Conservation (phyloP, 2,329 filamentous ascomycete genomes). For the Colletotrichum tanaceti region DNA sequence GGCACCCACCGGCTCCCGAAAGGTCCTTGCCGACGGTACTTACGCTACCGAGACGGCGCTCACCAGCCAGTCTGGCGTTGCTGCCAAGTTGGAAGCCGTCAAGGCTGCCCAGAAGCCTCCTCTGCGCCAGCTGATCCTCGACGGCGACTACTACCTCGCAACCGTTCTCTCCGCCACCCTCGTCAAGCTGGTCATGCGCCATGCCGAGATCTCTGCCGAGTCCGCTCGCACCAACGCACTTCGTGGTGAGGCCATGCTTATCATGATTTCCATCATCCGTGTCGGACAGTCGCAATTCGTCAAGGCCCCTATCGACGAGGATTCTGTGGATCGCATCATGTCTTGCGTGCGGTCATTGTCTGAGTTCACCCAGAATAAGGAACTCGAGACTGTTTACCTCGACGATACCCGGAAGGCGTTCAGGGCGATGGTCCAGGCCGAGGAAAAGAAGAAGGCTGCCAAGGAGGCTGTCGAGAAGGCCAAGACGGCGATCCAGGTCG, state of each 20-base stretch:
- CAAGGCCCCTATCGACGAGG: conserved; percentile 96
- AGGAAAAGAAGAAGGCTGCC: conserved; percentile 97
- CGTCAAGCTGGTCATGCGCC: conserved; percentile 97
- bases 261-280: conserved; percentile 98
- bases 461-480: conserved; percentile 94
- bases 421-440: conserved; percentile 94
- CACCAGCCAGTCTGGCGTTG: conserved; percentile 89
- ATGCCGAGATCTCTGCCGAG: conserved; percentile 91
- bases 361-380: conserved; percentile 89
- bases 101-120: conserved; percentile 98
- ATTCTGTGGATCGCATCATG: conserved; percentile 99
- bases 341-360: conserved; percentile 92
- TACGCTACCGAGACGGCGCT: conserved; percentile 97
- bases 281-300: conserved; percentile 99
- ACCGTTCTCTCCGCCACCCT: conserved; percentile 95
- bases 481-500: conserved; percentile 93
- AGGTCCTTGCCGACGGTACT: conserved; percentile 94
- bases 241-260: conserved; percentile 96
- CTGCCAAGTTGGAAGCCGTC: conserved; percentile 93
- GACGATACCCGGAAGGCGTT: conserved; percentile 97
- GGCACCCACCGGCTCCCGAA: conserved; percentile 84
- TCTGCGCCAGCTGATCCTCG: conserved; percentile 91
- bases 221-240: conserved; percentile 90
- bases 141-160: conserved; percentile 96
- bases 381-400: conserved; percentile 91